Evolutionary conservation across 192 early-diverging fungal species (phyloP), one percentile per base, ranked within the genome.

Genomic region (Dissophora globulifera): DNA sequence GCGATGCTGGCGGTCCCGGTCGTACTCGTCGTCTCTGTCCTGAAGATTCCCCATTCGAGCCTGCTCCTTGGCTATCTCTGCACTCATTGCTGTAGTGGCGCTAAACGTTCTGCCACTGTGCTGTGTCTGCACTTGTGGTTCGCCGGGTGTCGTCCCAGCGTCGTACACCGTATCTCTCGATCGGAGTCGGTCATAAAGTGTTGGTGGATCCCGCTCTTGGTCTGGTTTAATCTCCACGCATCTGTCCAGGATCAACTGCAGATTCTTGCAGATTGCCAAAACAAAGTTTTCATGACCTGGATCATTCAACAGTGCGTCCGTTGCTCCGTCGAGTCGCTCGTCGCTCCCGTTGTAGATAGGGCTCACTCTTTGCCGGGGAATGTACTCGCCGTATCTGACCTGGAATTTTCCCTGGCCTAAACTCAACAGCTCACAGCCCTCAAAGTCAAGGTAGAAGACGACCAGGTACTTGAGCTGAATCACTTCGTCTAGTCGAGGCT

Each of bases 371-470:
- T 67, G 72, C n/a, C 72, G 58, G 33, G 72, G 72, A 23, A 76
- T 76, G 40, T 85, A 81, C 17, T 81, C 74, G 38, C 83, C 82
- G 61, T 79, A 81, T 20, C 50, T 43, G 19, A 86, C 59, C 38
- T 79, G 61, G 11, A 51, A 69, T 30, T 81, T 78, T 27, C 69
- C 78, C 17, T 68, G 67, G 20, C 54, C 74, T 1, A 42, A 29
- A 45, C 80, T 69, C 31, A 63, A 27, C 3, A 75, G 52, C 23
- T 81, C 72, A 48, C 78, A 79, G n/a, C 83, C 75, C 38, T 72
- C 66, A 54, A 88, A 88, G 17, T 84, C 85, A 43, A 88, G 78
- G 32, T 79, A 65, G 22, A 66, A 60, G n/a, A 85, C 79, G 7
- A 86, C 63, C 16, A 83, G 50, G 38, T 75, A 79, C 51, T 88